Base-by-base conservation (phyloP, 2,329 filamentous ascomycete genomes). In the Diaporthe vaccinii region DNA sequence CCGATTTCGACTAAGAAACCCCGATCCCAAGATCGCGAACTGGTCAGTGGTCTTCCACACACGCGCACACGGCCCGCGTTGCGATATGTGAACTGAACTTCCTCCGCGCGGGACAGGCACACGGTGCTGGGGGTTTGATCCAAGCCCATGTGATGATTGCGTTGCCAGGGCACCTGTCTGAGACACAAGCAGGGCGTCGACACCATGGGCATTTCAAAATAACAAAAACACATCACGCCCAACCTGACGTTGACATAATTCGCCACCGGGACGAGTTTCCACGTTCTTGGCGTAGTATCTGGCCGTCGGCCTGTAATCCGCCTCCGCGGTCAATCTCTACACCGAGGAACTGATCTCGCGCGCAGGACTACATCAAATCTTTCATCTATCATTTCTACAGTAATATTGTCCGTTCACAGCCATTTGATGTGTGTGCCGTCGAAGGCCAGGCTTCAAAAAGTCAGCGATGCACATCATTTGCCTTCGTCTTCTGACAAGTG, bases 251-350 rank as follows among this genome's bases (percentile, higher is more conserved):
- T 41, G n/a, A 20, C 34, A 41, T 46, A 28, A 8, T 69, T 69
- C 65, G 65, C 65, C 65, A 69, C 65, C 17, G n/a, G 41, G n/a
- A 15, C 49, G 65, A 39, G 65, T 55, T 69, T 41, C 65, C 46
- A 55, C 22, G 22, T 15, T 28, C 65, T 69, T 55, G 65, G 49
- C 65, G 65, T 41, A 6, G 49, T 41, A 39, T 51, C n/a, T 28
- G 65, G 34, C 15, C 31, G 28, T n/a, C 71, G 71, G 71, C 51
- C 49, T n/a, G 17, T 10, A 31, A 55, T 65, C 71, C 70, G 70
- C 46, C 71, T 73, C 71, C 70, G 58, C 70, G 70, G 6, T 31
- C n/a, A 31, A 28, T 25, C 10, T 28, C 25, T 55, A 17, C 17
- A 39, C 25, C 39, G 25, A 65, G 49, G 3, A 41, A 41, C 34